Evolutionary conservation across 148 eudicot genomes (phyloP), one percentile per base, ranked within the genome.

Genomic region (Polygonum aviculare): DNA sequence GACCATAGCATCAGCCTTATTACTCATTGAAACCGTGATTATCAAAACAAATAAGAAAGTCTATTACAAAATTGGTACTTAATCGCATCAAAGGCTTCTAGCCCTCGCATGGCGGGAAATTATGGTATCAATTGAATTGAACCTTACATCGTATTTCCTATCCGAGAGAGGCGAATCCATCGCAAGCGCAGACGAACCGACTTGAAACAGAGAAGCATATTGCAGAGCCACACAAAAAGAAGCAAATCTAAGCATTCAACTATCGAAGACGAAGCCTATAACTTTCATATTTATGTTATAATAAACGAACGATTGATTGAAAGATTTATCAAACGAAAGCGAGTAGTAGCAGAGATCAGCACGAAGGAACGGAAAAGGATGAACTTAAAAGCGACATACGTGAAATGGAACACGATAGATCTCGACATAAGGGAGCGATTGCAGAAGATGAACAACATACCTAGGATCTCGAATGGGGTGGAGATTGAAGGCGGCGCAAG

Each of bases 401-500:
- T 6, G 69, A 12, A 7, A 12, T 26, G 38, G 39, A 62, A 33
- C 10, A 2, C 31, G 31, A 12, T 39, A 33, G 36, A 62, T 62
- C 36, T 12, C n/a, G 63, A 2, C 26, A 16, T 50, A 12, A 7
- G 54, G 3, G 7, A 39, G 14, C 18, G 65, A 22, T 59, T 35
- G 69, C 5, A 33, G 69, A 63, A 33, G 0, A 65, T 5, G 70
- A 65, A 65, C 41, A 15, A 15, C n/a, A 33, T 65, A 65, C 70
- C 70, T 11, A 3, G 70, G 70, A 65, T 65, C 70, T 65, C n/a
- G 70, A 65, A 65, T n/a, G 70, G 18, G 41, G 70, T 65, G 70
- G 18, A 62, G 69, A 50, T 52, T 21, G 57, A 26, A 35, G 70
- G 8, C 19, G 70, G 70, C 44, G 70, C 35, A 41, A 8, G 69